Evolutionary conservation across 2,329 filamentous ascomycete genomes (phyloP).

Genomic region (Pseudogymnoascus sp.): DNA sequence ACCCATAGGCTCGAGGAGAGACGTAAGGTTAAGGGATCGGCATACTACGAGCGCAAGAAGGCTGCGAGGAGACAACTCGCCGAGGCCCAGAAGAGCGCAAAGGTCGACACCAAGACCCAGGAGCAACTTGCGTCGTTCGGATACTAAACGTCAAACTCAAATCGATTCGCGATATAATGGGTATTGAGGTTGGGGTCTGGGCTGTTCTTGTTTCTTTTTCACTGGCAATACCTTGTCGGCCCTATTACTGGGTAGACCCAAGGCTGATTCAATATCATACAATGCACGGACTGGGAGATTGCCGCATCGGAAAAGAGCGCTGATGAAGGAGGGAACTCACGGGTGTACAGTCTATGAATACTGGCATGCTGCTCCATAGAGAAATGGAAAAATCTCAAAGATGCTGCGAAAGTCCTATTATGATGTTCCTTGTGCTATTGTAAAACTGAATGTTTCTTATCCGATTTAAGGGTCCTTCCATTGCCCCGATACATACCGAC

Average conservation of each 20-base stretch:
- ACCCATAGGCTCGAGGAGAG: conserved; percentile 84
- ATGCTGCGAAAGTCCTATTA: conserved; percentile 18
- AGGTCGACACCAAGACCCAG: conserved; percentile 77
- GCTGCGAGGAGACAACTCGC: conserved; percentile 79
- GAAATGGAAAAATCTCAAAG: conserved; percentile 25
- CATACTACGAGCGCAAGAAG: conserved; percentile 99
- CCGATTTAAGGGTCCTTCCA: not conserved
- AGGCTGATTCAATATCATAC: conserved; percentile 21
- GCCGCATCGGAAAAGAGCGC: conserved; percentile 23
- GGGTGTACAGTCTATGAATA: conserved; percentile 26
- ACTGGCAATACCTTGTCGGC: conserved; percentile 28
- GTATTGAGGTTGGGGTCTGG: conserved; percentile 16
- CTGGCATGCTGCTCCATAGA: conserved; percentile 26
- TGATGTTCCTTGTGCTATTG: conserved; percentile 9
- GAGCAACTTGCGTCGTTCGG: conserved; percentile 82
- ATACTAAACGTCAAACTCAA: conserved; percentile 55
- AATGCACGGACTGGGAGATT: conserved; percentile 24
- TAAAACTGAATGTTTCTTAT: conserved; percentile 7
- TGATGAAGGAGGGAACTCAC: conserved; percentile 23
- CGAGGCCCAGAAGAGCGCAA: conserved; percentile 87
- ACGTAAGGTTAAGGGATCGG: conserved; percentile 97
- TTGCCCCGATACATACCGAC: not conserved
- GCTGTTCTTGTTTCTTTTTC: conserved; percentile 21
- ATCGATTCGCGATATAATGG: conserved; percentile 9
- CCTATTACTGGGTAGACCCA: conserved; percentile 23